These are phyloP conservation scores for Microbotryomycetes sp. DNA, from an alignment of 1,284 basidiomycete species.

Conservation along the genomic window DNA sequence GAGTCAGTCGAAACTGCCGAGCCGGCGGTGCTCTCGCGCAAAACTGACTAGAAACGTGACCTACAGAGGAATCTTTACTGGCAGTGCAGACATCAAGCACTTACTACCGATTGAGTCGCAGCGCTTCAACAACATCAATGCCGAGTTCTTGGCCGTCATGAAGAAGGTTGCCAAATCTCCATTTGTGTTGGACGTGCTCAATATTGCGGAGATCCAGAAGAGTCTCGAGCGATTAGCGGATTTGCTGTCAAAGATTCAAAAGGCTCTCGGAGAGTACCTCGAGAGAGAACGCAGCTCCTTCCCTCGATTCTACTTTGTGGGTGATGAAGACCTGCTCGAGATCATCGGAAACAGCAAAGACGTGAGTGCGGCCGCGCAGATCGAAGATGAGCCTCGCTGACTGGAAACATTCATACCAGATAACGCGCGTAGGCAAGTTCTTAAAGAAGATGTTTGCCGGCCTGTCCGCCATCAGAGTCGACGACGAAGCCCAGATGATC, in stretches of 20 bases:
- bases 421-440: constrained; percentile 94
- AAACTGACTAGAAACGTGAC: background rate
- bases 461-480: constrained; percentile 80
- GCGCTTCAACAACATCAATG: constrained; percentile 97
- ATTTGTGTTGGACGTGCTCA: constrained; percentile 93
- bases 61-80: constrained; percentile 85
- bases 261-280: constrained; percentile 97
- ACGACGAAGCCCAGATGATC: constrained; percentile 74
- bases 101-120: constrained; percentile 93
- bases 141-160: constrained; percentile 97
- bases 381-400: background rate
- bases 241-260: constrained; percentile 95
- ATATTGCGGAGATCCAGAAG: constrained; percentile 93
- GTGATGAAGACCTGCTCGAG: constrained; percentile 96
- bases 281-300: constrained; percentile 95
- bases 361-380: constrained; percentile 10
- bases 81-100: constrained; percentile 96
- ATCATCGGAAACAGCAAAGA: constrained; percentile 99
- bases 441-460: constrained; percentile 99
- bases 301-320: constrained; percentile 99
- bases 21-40: background rate
- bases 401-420: constrained; percentile 40
- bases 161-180: constrained; percentile 99
- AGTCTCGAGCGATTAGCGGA: constrained; percentile 94
- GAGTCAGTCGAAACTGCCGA: constrained; percentile 47